Base-by-base conservation (phyloP, 1,139 yeast genomes). In the Pichia sp. region DNA sequence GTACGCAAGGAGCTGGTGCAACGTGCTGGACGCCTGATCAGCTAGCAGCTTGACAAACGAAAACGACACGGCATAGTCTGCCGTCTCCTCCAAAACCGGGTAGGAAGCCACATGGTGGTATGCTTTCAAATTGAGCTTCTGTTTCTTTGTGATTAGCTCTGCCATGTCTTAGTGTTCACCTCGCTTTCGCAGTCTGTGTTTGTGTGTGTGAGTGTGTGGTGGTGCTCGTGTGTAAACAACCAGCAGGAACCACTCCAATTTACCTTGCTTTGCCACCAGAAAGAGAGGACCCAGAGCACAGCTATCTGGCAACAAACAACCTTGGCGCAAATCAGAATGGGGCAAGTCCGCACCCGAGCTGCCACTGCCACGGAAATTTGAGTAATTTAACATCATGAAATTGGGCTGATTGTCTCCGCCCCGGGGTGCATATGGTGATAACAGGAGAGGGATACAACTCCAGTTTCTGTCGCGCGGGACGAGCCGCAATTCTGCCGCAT, bases 61-160 rank as follows among this genome's bases (percentile, higher is more conserved):
- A n/a, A 47, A 11, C 8, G 45, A 47, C 11, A 54, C 51, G 3
- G 57, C 45, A 10, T 54, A 57, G 8, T 52, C 45, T 44, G 49
- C 43, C 11, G 54, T 40, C 31, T 62, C 66, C 8, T 59, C 46
- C 44, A 60, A 56, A 4, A 58, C 36, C 7, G 66, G 65, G 45
- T 63, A 63, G 16, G 53, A 54, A 42, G 30, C 45, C 40, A 63
- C 23, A 45, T 62, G 66, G 8, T 56, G 49, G 49, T 54, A 57
- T 2, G 65, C 40, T 43, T 43, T 52, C 10, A 49, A 47, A 13
- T 26, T 45, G 5, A 45, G 15, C 36, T 29, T n/a, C 15, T n/a
- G 31, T 44, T 45, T 45, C 36, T 30, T 38, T 30, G 32, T 38
- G 10, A 15, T 40, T 10, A 8, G 34, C 40, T 31, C 43, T 36